Evolutionary conservation across 176 grass and related monocot genomes (phyloP), one percentile per base, ranked within the genome.

Genomic region (Miscanthus lutarioriparius): DNA sequence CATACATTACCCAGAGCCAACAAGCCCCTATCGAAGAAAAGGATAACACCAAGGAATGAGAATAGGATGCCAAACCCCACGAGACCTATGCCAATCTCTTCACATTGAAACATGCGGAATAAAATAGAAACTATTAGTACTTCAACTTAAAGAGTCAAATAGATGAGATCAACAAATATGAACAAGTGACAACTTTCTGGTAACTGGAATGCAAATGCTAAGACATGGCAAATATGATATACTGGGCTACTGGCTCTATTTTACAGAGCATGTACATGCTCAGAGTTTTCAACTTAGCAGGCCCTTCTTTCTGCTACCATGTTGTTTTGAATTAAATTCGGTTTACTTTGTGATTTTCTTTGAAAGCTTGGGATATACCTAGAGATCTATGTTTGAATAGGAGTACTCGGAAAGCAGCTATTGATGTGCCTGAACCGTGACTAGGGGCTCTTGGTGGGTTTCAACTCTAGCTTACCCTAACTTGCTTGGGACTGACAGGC

Each of bases 1-100:
- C 95, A 89, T 93, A 98, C 95, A 95, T 98, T 98, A 93, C 92
- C 95, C 28, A 98, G 92, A 88, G 95, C 95, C 78, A 98, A 94
- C 83, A 98, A 93, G 43, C 95, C 95, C 85, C 95, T 91, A 63
- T 98, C 95, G 8, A 98, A 98, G 82, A 98, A 93, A 84, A 98
- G 91, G 75, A 98, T 90, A 66, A 95, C 75, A 68, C 87, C 95
- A 70, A 98, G 89, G 85, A 98, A 95, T n/a, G 92, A 86, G 87
- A 98, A 98, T 66, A 98, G 79, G 72, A 98, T 91, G 58, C 91
- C 91, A 88, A 95, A 98, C 51, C 95, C 95, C 72, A 95, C 86
- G 64, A 98, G 85, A 74, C 95, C 95, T 79, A 98, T 95, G 83
- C 92, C 92, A 82, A 93, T 77, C 84, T 98, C 95, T 98, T 84